Base-by-base conservation (phyloP, 73 alveolate species). In the Paramecium biaurelia region DNA sequence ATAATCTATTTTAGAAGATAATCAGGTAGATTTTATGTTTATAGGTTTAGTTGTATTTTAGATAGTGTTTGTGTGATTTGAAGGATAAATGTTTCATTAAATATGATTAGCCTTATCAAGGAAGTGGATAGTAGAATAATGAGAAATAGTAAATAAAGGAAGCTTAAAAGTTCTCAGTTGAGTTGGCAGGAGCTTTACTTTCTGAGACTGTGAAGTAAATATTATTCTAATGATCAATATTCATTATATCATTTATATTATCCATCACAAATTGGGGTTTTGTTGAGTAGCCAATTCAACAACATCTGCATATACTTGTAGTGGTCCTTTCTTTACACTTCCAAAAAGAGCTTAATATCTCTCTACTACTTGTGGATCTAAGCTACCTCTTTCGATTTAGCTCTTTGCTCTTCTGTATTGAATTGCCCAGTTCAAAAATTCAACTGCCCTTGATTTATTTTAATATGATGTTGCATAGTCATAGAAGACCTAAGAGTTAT, bases 371-470 rank as follows among this genome's bases (percentile, higher is more conserved):
- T 14, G 30, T 34, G 35, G 32, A 35, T 72, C 86, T 4, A 72
- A 18, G 15, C 20, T 72, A 3, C 45, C 32, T 34, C 86, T 72
- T 72, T 72, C 86, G n/a, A 38, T 35, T 18, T 72, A 37, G 18
- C 86, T 72, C 32, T 72, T 72, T 12, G 86, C 86, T 10, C 35
- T 72, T 72, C 86, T 72, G 32, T 35, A 32, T 38, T 72, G 45
- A 72, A 72, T 72, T 8, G 58, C 56, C 86, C 86, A 72, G 24
- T 72, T 72, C 8, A 72, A 35, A 42, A 72, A 72, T 72, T 72
- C 86, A 5, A 35, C 56, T 34, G 86, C 56, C 38, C 26, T 20
- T 15, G 56, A 37, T 34, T 72, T 72, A 72, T 38, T 72, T 23
- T 72, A 15, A 72, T 34, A 72, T 32, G 86, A 72, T 14, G 58